Evolutionary conservation across 148 eudicot species (phyloP).

Genomic region (Pharnaceum exiguum): DNA sequence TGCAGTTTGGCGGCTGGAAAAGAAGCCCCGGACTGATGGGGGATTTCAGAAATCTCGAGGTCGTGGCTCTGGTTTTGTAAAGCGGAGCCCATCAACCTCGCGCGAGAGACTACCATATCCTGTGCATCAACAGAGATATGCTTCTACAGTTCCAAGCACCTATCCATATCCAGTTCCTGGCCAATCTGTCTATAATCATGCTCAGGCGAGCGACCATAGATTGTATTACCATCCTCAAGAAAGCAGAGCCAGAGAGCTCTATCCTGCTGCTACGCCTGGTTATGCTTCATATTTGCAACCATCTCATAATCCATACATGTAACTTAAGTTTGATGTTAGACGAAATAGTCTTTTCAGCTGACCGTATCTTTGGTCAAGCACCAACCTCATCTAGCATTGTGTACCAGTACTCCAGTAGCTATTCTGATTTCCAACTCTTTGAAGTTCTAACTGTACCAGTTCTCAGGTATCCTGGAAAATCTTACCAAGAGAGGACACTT

Average conservation of each 20-base stretch:
- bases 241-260: slow-evolving; percentile 15
- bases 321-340: neutral
- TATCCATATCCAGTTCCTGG: slow-evolving; percentile 27
- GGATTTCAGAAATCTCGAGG: slow-evolving; percentile 22
- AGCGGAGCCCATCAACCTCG: slow-evolving; percentile 20
- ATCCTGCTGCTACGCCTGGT: slow-evolving; percentile 21
- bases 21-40: slow-evolving; percentile 32
- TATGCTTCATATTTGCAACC: slow-evolving; percentile 30
- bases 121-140: slow-evolving; percentile 23
- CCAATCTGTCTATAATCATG: slow-evolving; percentile 33
- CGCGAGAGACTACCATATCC: slow-evolving; percentile 13
- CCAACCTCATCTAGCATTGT: no score
- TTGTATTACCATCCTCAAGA: slow-evolving; percentile 35
- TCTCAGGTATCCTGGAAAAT: no score
- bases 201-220: slow-evolving; percentile 30
- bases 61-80: slow-evolving; percentile 10
- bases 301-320: slow-evolving; percentile 26
- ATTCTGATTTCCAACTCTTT: no score
- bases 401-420: no score
- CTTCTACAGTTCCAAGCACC: slow-evolving; percentile 18
- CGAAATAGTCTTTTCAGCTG: neutral
- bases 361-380: no score
- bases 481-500: no score
- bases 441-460: no score
- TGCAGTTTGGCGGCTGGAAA: slow-evolving; percentile 21